Conservation (phyloP, 140 eudicot genomes). For the Stevia rebaudiana region DNA sequence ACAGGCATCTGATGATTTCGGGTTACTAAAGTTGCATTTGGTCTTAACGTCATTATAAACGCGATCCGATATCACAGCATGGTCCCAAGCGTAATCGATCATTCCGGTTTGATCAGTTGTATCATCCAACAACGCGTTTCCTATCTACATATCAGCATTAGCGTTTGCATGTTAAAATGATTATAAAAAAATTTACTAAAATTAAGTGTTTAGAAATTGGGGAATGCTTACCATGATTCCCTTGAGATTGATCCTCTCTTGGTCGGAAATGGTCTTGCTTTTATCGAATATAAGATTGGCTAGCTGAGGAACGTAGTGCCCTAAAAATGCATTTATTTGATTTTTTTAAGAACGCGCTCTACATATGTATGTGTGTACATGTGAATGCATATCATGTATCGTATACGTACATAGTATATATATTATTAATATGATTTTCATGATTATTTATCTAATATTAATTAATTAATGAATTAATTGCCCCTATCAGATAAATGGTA, state of each 20-base stretch:
- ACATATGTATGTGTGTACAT: too few relatives aligned
- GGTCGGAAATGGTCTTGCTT: constrained; percentile 36
- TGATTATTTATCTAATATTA: too few relatives aligned
- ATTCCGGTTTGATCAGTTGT: constrained; percentile 76
- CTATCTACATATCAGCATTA: constrained; percentile 45
- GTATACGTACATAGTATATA: too few relatives aligned
- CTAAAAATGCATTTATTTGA: constrained; percentile 32
- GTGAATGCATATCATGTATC: too few relatives aligned
- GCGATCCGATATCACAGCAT: constrained; percentile 74
- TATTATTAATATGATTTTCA: too few relatives aligned
- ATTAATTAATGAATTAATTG: too few relatives aligned
- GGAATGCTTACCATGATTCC: constrained; percentile 55
- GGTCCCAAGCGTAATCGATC: constrained; percentile 82
- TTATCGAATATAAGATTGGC: constrained; percentile 50
- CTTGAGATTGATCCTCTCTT: constrained; percentile 49
- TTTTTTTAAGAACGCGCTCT: too few relatives aligned
- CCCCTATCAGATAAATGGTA: too few relatives aligned
- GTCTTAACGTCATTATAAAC: constrained; percentile 33
- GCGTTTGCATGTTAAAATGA: neutral
- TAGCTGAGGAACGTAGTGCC: constrained; percentile 78
- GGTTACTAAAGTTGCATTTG: constrained; percentile 46
- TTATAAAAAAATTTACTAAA: neutral
- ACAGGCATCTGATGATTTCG: constrained; percentile 24
- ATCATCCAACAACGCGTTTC: constrained; percentile 76
- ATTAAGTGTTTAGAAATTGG: neutral